phyloP scores from a whole-genome alignment of 2,329 filamentous ascomycete genomes.

The Bipolaris zeicola region DNA sequence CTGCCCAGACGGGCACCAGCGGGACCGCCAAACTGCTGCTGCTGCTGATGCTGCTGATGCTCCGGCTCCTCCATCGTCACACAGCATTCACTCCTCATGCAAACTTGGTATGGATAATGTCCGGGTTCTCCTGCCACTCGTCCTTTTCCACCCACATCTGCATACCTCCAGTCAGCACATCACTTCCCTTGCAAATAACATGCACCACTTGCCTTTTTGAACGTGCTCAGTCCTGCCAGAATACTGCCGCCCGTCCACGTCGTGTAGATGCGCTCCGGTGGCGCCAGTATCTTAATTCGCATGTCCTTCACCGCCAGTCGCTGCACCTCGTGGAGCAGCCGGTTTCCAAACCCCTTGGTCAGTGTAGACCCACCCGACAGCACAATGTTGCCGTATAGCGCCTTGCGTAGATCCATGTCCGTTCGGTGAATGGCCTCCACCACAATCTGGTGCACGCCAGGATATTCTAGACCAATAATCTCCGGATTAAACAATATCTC shows the following conservation, averaged over 20 bases:
- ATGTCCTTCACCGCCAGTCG: conserved; percentile 96
- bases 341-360: conserved; percentile 95
- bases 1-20: conserved; percentile 41
- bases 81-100: conserved; percentile 58
- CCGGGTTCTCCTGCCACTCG: conserved; percentile 99
- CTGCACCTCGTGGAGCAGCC: conserved; percentile 89
- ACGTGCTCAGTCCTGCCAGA: conserved; percentile 93
- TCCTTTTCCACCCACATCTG: conserved; percentile 99
- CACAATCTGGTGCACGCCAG: conserved; percentile 95
- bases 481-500: conserved; percentile 98
- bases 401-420: conserved; percentile 92
- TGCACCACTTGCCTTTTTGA: conserved; percentile 78
- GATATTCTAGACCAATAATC: conserved; percentile 94
- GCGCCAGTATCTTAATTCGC: conserved; percentile 99
- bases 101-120: conserved; percentile 98
- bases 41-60: not conserved
- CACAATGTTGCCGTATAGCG: conserved; percentile 94
- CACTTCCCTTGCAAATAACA: conserved; percentile 8
- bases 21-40: conserved; percentile 29
- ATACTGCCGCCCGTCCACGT: conserved; percentile 99
- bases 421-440: conserved; percentile 95
- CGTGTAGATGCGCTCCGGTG: conserved; percentile 96
- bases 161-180: conserved; percentile 35
- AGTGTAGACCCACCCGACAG: conserved; percentile 94
- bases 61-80: conserved; percentile 38